These are phyloP conservation scores for Aurantiochytrium sp. DNA, from an alignment of 108 stramenopile species.

Conservation along the genomic window DNA sequence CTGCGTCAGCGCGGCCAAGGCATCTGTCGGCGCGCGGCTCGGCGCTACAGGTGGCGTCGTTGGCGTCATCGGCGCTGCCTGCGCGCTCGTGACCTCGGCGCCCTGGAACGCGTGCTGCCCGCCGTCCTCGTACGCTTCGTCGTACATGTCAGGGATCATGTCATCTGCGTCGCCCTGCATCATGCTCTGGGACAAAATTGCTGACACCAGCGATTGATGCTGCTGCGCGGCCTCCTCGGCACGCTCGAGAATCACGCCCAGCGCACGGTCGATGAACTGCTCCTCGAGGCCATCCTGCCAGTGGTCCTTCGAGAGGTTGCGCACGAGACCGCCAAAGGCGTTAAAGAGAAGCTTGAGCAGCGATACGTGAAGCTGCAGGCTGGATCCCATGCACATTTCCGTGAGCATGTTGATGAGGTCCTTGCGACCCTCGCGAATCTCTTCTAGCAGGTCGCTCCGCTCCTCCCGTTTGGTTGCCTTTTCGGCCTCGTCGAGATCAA, in stretches of 20 bases:
- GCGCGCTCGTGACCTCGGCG: background rate
- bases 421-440: background rate
- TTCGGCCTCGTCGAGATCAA: background rate
- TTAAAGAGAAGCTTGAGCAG: background rate
- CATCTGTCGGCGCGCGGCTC: background rate
- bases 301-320: background rate
- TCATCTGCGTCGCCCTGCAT: slow-evolving; percentile 11
- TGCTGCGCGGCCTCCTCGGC: slow-evolving; percentile 14
- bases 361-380: background rate
- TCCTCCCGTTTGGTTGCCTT: background rate
- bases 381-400: background rate
- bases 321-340: background rate
- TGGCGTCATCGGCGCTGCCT: background rate
- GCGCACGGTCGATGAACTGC: background rate
- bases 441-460: background rate
- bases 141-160: background rate
- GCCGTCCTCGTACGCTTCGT: background rate
- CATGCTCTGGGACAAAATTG: background rate
- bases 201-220: background rate
- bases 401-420: slow-evolving; percentile 12
- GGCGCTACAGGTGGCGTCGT: background rate
- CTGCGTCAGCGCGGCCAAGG: background rate
- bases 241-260: background rate
- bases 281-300: slow-evolving; percentile 11
- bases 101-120: background rate